phyloP scores from a whole-genome alignment of 2,329 filamentous ascomycete genomes.

The Phaeosphaeria sp. region DNA sequence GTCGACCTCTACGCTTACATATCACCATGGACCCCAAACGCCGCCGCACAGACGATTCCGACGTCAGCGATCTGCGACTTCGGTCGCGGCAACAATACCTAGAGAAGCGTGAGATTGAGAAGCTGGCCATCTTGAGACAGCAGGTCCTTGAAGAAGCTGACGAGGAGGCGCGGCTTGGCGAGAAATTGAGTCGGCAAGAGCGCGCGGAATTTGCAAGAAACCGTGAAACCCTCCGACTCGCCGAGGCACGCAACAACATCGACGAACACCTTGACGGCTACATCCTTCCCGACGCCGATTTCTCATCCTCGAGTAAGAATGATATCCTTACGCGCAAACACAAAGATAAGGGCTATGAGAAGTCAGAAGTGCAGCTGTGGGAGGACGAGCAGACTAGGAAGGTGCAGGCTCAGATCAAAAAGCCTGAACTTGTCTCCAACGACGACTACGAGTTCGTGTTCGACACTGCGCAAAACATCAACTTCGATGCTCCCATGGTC shows the following conservation, averaged over 20 bases:
- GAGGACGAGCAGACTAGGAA: slow-evolving; percentile 88
- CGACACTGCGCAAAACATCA: slow-evolving; percentile 86
- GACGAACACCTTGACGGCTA: slow-evolving; percentile 95
- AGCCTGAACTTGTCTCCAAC: slow-evolving; percentile 76
- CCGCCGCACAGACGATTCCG: slow-evolving; percentile 32
- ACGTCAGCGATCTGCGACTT: slow-evolving; percentile 76
- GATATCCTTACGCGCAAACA: slow-evolving; percentile 87
- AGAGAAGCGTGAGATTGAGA: slow-evolving; percentile 88
- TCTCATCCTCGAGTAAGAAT: slow-evolving; percentile 84
- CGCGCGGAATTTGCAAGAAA: slow-evolving; percentile 90
- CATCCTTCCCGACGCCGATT: slow-evolving; percentile 84
- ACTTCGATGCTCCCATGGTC: slow-evolving; percentile 75
- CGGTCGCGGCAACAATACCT: slow-evolving; percentile 91
- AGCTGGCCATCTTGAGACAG: slow-evolving; percentile 82
- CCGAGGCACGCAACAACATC: slow-evolving; percentile 84
- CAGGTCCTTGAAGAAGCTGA: slow-evolving; percentile 88
- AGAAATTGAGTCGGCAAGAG: slow-evolving; percentile 77
- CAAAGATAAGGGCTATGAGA: slow-evolving; percentile 85
- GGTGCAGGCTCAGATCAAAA: slow-evolving; percentile 60
- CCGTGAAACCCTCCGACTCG: slow-evolving; percentile 75
- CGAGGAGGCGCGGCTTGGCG: slow-evolving; percentile 73
- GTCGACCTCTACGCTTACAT: background rate
- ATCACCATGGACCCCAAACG: slow-evolving; percentile 38
- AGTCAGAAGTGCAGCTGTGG: slow-evolving; percentile 97
- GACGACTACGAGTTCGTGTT: slow-evolving; percentile 92